Conservation (phyloP, 2,329 filamentous ascomycete genomes). For the Fusarium nurragi region DNA sequence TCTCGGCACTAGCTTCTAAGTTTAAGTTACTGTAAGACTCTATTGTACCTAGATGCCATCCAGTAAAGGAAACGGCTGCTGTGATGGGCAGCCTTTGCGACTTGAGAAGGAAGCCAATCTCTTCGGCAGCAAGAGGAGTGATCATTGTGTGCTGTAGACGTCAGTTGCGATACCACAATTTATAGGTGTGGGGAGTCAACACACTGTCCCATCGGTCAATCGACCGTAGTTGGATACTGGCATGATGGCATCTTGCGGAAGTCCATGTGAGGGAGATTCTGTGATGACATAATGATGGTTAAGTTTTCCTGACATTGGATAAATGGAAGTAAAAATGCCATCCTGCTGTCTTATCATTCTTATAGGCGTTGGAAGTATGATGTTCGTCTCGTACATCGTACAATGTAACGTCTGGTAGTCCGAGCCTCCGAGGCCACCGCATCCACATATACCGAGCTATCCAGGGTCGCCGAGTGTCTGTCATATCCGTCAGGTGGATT, state of each 20-base stretch:
- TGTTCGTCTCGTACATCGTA: too few species aligned
- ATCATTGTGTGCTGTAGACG: constrained; percentile 32
- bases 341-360: too few species aligned
- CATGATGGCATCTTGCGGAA: constrained; percentile 27
- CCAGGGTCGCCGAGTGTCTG: constrained; percentile 6
- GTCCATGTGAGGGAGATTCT: constrained; percentile 40
- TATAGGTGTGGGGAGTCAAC: too few species aligned
- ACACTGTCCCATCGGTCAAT: constrained; percentile 10
- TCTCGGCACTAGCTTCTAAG: constrained; percentile 63
- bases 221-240: constrained; percentile 25
- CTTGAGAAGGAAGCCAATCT: constrained; percentile 4
- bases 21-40: too few species aligned
- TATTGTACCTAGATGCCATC: too few species aligned
- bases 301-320: background rate
- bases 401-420: background rate
- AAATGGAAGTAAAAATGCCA: background rate
- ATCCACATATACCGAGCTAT: background rate
- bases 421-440: constrained; percentile 1
- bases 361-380: too few species aligned
- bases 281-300: constrained; percentile 13
- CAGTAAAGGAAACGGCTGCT: too few species aligned
- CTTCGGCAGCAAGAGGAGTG: constrained; percentile 22
- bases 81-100: constrained; percentile 52
- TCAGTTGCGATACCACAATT: background rate
- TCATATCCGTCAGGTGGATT: background rate